Evolutionary conservation across 208 protist species (phyloP), one percentile per base, ranked within the genome.

Genomic region (Strigomonas galati): DNA sequence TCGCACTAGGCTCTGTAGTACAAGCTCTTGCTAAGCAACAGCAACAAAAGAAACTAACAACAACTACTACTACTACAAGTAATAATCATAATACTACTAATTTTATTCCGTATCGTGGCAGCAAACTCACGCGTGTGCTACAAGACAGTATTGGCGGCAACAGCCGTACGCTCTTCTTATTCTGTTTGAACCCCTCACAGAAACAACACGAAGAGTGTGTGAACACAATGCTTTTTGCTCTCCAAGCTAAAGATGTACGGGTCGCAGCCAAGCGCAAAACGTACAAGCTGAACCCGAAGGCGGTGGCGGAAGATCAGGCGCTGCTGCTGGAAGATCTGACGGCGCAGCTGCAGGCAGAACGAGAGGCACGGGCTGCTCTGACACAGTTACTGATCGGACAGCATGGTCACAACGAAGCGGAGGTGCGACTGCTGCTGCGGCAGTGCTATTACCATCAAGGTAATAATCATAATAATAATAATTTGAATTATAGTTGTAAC

Each of bases 1-100:
- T 98, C 10, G 94, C 94, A 0, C 85, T 98, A 32, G 91, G 92
- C 57, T 89, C 87, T 23, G 95, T 97, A 10, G 97, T 98, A 40
- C 96, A 97, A 65, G 84, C 84, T 17, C 74, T 98, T 12, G 83
- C 59, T 1, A 67, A 84, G 43, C 72, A 72, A 57, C 81, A 77
- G 37, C 62, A 70, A 10, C 35, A 40, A 10, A n/a, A n/a, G n/a
- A n/a, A n/a, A n/a, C n/a, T n/a, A n/a, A n/a, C n/a, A n/a, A n/a
- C n/a, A n/a, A n/a, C n/a, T n/a, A n/a, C n/a, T n/a, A n/a, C n/a
- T n/a, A n/a, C n/a, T n/a, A n/a, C n/a, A n/a, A n/a, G n/a, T n/a
- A n/a, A n/a, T n/a, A n/a, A n/a, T n/a, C n/a, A n/a, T n/a, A n/a
- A n/a, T n/a, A n/a, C n/a, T n/a, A n/a, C n/a, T n/a, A n/a, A n/a